Percentiles rank a stretch among this genome's conserved stretches.
phyloP scores from a whole-genome alignment of 306 rosid genomes.

The Vachellia collinsii region DNA sequence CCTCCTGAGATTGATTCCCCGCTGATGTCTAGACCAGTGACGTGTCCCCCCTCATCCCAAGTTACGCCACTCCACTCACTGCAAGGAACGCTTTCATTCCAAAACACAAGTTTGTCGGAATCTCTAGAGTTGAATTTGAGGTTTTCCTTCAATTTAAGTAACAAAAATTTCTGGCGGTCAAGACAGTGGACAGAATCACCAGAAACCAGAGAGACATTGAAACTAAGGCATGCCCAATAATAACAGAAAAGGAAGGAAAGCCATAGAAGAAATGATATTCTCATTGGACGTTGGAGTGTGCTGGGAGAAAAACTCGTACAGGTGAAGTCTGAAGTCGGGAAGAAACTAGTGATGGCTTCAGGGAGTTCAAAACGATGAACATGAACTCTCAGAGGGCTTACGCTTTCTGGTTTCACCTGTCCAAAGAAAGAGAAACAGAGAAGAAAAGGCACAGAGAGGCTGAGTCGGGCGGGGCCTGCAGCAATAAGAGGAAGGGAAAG shows the following conservation, averaged over 20 bases:
- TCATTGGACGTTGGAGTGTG: conserved; percentile 7
- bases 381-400: neutral
- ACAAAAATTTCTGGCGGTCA: conserved; percentile 28
- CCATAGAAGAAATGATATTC: neutral
- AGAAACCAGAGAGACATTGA: neutral
- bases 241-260: neutral
- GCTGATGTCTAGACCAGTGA: neutral
- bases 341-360: neutral
- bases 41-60: conserved; percentile 26
- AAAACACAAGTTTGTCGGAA: conserved; percentile 28
- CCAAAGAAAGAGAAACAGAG: neutral
- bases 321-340: neutral
- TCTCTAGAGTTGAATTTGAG: rapidly evolving
- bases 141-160: conserved; percentile 39
- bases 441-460: neutral
- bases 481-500: neutral
- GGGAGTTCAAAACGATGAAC: neutral
- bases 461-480: neutral
- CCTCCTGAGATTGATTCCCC: conserved; percentile 26
- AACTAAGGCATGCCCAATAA: neutral
- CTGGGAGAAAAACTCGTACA: neutral
- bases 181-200: conserved; percentile 26
- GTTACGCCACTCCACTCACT: conserved; percentile 47
- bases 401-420: neutral
- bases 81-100: conserved; percentile 36